A percentile compares a stretch with the other conserved stretches of the same genome.
These are phyloP conservation scores for Cymbidium sinense DNA, from an alignment of 106 monocot species.

Conservation along the genomic window DNA sequence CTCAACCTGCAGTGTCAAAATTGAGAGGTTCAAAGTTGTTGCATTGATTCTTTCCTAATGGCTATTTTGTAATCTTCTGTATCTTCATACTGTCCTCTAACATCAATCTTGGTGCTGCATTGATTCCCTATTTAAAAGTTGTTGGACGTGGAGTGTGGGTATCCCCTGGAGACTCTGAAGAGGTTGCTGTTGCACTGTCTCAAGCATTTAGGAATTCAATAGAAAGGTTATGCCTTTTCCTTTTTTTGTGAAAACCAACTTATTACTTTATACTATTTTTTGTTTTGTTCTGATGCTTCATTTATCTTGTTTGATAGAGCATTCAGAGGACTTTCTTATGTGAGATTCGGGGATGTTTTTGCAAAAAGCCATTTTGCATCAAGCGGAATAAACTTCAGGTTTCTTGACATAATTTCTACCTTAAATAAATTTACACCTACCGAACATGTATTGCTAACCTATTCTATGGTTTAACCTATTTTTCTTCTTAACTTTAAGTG, in stretches of 20 bases:
- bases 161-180: conserved; percentile 93
- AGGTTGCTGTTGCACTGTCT: conserved; percentile 78
- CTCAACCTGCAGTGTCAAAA: conserved; percentile 60
- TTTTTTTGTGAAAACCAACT: background rate
- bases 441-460: background rate
- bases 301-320: conserved; percentile 38
- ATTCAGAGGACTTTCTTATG: conserved; percentile 63
- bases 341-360: conserved; percentile 95
- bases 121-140: conserved; percentile 25
- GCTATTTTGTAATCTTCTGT: background rate
- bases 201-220: conserved; percentile 81
- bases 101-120: background rate
- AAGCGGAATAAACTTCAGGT: conserved; percentile 70
- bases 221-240: conserved; percentile 58
- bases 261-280: background rate
- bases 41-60: background rate
- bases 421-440: background rate
- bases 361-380: conserved; percentile 45
- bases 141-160: conserved; percentile 75
- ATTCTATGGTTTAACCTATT: background rate
- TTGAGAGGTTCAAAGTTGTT: conserved; percentile 80
- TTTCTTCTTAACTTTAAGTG: background rate
- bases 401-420: background rate
- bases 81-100: background rate
- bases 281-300: conserved; percentile 1